Evolutionary conservation across 129 eudicot species (phyloP).

Genomic region (Flaveria bidentis): DNA sequence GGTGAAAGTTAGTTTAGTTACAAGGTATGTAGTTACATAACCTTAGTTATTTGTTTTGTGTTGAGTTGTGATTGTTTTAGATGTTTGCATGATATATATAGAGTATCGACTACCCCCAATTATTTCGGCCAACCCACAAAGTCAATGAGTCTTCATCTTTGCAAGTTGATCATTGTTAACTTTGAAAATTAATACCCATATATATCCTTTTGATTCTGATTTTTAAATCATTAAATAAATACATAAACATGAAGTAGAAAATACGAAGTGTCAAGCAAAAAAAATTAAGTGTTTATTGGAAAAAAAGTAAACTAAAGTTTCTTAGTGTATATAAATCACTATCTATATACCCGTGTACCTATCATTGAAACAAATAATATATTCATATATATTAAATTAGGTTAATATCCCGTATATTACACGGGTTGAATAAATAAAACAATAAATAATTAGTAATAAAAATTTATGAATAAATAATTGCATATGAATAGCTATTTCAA

Average conservation of each 20-base stretch:
- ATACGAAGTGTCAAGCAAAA: too few species aligned
- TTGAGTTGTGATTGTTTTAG: constrained; percentile 16
- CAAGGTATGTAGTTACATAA: constrained; percentile 25
- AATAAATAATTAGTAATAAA: too few species aligned
- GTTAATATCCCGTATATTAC: too few species aligned
- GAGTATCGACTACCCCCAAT: constrained; percentile 10
- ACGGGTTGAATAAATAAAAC: too few species aligned
- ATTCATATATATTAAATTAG: too few species aligned
- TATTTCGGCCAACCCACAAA: constrained; percentile 25
- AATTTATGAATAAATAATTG: too few species aligned
- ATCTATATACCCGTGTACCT: too few species aligned
- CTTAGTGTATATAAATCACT: too few species aligned
- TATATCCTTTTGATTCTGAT: neutral
- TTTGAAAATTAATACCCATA: neutral
- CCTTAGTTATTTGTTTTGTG: neutral
- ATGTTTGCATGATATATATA: constrained; percentile 29
- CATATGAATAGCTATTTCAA: too few species aligned
- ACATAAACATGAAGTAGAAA: neutral
- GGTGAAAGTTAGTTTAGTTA: constrained; percentile 11
- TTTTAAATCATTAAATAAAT: neutral
- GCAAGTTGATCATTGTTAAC: neutral
- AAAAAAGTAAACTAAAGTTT: too few species aligned
- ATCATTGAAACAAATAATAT: too few species aligned
- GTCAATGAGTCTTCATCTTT: constrained; percentile 17
- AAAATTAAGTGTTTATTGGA: too few species aligned